Evolutionary conservation across 208 protist genomes (phyloP).

Genomic region (Leishmania tarentolae): DNA sequence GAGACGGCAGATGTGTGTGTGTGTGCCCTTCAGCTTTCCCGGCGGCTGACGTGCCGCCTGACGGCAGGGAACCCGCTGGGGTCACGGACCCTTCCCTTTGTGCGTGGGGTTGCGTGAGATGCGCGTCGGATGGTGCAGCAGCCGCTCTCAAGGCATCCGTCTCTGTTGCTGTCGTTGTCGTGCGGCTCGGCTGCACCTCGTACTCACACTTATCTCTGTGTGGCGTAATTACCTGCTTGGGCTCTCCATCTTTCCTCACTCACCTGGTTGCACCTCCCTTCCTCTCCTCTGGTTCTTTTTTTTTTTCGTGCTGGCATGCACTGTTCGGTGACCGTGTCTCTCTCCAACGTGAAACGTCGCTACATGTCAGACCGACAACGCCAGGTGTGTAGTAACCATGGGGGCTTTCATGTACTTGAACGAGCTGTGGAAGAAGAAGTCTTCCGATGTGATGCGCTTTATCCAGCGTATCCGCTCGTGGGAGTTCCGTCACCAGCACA

Average conservation of each 20-base stretch:
- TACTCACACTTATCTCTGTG: background rate
- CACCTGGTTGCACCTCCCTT: background rate
- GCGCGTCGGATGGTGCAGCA: background rate
- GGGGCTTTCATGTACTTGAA: slow-evolving; percentile 99
- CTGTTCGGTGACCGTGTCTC: background rate
- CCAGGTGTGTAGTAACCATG: slow-evolving; percentile 60
- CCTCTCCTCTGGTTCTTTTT: background rate
- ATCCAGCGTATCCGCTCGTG: slow-evolving; percentile 98
- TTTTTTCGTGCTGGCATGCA: background rate
- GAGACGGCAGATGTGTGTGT: background rate
- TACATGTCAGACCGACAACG: background rate
- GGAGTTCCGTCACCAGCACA: slow-evolving; percentile 98
- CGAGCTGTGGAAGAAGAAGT: slow-evolving; percentile 99
- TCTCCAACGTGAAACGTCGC: background rate
- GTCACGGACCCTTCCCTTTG: background rate
- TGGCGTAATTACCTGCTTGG: background rate
- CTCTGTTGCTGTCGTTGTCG: background rate
- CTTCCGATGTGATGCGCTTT: slow-evolving; percentile 99
- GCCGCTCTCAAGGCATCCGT: background rate
- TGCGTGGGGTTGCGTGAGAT: background rate
- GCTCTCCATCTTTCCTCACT: background rate
- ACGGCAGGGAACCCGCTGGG: background rate
- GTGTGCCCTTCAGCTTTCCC: background rate
- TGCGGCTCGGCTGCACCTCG: background rate
- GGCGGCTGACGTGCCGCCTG: background rate